Percentiles rank a stretch among this genome's conserved stretches.
Evolutionary conservation across 257 asterid genomes (phyloP).

Genomic region (Jacaranda copaia): DNA sequence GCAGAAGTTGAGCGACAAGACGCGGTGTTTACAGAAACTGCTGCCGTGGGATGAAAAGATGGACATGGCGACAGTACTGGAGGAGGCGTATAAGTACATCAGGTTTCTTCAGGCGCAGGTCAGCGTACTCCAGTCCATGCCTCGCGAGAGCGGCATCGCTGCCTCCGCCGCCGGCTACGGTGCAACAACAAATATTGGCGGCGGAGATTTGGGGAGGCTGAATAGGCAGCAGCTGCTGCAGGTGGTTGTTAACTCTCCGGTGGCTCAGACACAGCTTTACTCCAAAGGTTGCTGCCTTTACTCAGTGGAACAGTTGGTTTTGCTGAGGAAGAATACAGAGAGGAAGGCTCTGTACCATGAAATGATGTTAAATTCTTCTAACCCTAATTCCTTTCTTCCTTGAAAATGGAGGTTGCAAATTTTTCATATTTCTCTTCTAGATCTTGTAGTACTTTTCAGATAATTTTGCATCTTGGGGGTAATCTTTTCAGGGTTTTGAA

Average conservation of each 20-base stretch:
- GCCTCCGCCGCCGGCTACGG: conserved; percentile 13
- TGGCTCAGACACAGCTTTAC: conserved; percentile 60
- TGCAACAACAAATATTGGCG: background rate
- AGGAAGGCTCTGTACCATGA: conserved; percentile 35
- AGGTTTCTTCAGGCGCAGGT: conserved; percentile 79
- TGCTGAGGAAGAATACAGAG: conserved; percentile 46
- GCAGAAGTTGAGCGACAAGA: conserved; percentile 61
- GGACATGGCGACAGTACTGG: conserved; percentile 78
- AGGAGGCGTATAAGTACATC: conserved; percentile 80
- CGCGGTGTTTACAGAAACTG: conserved; percentile 54
- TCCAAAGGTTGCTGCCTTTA: conserved; percentile 70
- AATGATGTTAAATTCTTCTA: conserved; percentile 31
- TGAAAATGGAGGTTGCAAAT: conserved; percentile 23
- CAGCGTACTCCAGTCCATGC: conserved; percentile 70
- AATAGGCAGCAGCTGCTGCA: conserved; percentile 74
- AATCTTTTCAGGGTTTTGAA: background rate
- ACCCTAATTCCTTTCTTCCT: conserved; percentile 30
- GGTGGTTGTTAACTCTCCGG: conserved; percentile 68
- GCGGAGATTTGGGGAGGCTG: conserved; percentile 53
- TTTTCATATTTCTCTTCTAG: too few species aligned
- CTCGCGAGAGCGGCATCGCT: conserved; percentile 34
- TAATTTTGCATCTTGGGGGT: background rate
- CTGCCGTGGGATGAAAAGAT: conserved; percentile 66
- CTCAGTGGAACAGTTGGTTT: conserved; percentile 62
- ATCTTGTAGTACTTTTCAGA: too few species aligned